phyloP scores from a whole-genome alignment of 108 stramenopile species.

The Aureococcus anophagefferens region DNA sequence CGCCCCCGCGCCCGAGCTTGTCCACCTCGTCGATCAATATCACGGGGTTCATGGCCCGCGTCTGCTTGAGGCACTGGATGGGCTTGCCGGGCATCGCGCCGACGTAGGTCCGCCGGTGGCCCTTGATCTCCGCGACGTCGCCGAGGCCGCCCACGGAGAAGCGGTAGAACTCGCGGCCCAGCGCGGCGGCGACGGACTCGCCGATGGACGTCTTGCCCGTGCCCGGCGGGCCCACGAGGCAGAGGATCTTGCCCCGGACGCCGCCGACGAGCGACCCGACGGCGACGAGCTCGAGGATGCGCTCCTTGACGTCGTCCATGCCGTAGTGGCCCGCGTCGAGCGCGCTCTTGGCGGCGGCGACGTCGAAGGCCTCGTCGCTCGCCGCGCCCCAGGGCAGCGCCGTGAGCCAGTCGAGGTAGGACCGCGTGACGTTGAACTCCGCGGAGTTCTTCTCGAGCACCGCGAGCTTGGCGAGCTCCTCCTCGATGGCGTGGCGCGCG shows the following conservation, averaged over 20 bases:
- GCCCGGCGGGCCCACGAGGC: conserved; percentile 89
- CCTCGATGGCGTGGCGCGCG: conserved; percentile 61
- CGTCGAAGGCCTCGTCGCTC: conserved; percentile 78
- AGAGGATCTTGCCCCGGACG: conserved; percentile 89
- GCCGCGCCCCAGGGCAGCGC: conserved; percentile 79
- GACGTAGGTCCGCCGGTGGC: conserved; percentile 93
- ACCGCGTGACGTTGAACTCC: conserved; percentile 88
- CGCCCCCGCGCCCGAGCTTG: conserved; percentile 76
- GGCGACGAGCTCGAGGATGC: conserved; percentile 93
- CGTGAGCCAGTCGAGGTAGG: conserved; percentile 92
- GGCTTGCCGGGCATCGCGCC: conserved; percentile 97
- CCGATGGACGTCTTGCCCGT: conserved; percentile 80
- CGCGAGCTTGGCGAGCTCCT: conserved; percentile 79
- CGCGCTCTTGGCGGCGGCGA: conserved; percentile 52
- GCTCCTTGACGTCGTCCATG: conserved; percentile 87
- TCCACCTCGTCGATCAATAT: conserved; percentile 97
- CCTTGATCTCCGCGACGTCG: conserved; percentile 93
- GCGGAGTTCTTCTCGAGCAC: conserved; percentile 84
- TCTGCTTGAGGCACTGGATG: conserved; percentile 83
- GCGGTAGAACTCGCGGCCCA: conserved; percentile 86
- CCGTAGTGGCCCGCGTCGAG: conserved; percentile 92
- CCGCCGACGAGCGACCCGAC: conserved; percentile 80
- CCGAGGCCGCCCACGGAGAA: conserved; percentile 89
- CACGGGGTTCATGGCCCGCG: conserved; percentile 72
- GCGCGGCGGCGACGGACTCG: conserved; percentile 72